A percentile compares a stretch with the other conserved stretches of the same genome.
These are phyloP conservation scores for Phylloporus scabripes DNA, from an alignment of 768 basidiomycete genomes.

Conservation along the genomic window DNA sequence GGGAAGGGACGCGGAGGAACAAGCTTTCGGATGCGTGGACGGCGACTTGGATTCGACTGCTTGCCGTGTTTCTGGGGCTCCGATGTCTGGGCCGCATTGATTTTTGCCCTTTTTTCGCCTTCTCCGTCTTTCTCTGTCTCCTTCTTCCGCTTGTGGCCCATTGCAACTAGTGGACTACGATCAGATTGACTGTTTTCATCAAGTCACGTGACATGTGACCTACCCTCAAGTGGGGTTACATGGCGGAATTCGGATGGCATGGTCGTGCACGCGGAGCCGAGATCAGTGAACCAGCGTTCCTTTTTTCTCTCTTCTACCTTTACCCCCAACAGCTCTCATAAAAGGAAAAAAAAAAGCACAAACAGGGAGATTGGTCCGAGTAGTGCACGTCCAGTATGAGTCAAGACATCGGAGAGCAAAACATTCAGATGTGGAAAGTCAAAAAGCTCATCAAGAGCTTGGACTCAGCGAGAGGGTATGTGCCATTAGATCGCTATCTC, in stretches of 20 bases:
- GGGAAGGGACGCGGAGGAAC: constrained; percentile 72
- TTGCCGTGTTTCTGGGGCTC: constrained; percentile 2
- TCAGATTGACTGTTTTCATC: background rate
- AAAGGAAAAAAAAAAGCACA: constrained; percentile 5
- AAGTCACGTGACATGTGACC: constrained; percentile 15
- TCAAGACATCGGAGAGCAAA: constrained; percentile 86
- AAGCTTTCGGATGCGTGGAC: constrained; percentile 53
- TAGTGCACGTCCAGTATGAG: constrained; percentile 54
- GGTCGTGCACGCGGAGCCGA: background rate
- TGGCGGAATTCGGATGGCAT: constrained; percentile 13
- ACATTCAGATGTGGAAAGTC: constrained; percentile 97
- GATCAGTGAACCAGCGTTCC: background rate
- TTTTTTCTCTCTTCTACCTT: constrained; percentile 19
- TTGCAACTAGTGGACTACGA: background rate
- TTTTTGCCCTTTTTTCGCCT: constrained; percentile 17
- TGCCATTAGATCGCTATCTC: background rate
- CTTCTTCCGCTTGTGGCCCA: constrained; percentile 23
- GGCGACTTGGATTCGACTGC: constrained; percentile 11
- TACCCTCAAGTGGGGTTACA: constrained; percentile 20
- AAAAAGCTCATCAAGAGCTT: constrained; percentile 99
- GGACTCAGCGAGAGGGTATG: constrained; percentile 63
- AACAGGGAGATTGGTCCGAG: constrained; percentile 10
- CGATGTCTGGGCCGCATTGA: background rate
- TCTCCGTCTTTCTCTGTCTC: background rate
- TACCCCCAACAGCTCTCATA: constrained; percentile 14